Conservation (phyloP, 2,329 filamentous ascomycete species). For the Lasiodiplodia citricola region DNA sequence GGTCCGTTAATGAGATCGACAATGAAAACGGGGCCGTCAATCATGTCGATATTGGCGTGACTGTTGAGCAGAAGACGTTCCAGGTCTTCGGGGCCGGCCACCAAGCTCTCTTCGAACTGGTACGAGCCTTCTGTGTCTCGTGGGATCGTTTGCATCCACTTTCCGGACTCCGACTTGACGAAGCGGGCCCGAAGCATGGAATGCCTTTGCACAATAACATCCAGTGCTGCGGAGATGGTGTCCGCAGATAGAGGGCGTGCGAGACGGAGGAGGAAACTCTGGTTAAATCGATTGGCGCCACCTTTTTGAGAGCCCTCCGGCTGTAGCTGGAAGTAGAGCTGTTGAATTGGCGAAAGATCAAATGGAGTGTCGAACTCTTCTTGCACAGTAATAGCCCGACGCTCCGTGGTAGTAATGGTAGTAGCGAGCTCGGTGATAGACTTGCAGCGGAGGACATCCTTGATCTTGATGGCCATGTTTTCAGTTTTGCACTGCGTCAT, state of each 20-base stretch:
- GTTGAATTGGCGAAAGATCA: slow-evolving; percentile 40
- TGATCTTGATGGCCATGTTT: slow-evolving; percentile 2
- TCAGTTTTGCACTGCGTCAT: slow-evolving; percentile 11
- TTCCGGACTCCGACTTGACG: slow-evolving; percentile 30
- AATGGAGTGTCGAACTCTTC: slow-evolving; percentile 41
- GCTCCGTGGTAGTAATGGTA: not conserved
- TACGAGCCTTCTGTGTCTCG: slow-evolving; percentile 4
- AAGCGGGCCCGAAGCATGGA: slow-evolving; percentile 44
- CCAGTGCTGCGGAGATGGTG: slow-evolving; percentile 36
- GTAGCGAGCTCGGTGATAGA: slow-evolving; percentile 6
- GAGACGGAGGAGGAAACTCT: slow-evolving; percentile 41
- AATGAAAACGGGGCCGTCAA: slow-evolving; percentile 11
- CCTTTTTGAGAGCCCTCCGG: slow-evolving; percentile 32
- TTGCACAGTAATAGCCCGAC: not conserved
- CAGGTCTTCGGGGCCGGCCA: not conserved
- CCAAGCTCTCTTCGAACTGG: slow-evolving; percentile 1
- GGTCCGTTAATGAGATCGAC: slow-evolving; percentile 9
- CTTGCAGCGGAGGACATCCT: slow-evolving; percentile 14
- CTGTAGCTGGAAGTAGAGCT: slow-evolving; percentile 39
- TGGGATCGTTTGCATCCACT: slow-evolving; percentile 39
- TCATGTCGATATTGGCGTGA: slow-evolving; percentile 13
- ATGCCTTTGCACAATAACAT: slow-evolving; percentile 37
- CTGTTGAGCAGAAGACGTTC: not conserved
- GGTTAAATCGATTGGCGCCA: slow-evolving; percentile 40
- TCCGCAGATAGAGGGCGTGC: slow-evolving; percentile 33